Evolutionary conservation across 2,329 filamentous ascomycete species (phyloP), one percentile per base, ranked within the genome.

Genomic region (Fusarium euwallaceae): DNA sequence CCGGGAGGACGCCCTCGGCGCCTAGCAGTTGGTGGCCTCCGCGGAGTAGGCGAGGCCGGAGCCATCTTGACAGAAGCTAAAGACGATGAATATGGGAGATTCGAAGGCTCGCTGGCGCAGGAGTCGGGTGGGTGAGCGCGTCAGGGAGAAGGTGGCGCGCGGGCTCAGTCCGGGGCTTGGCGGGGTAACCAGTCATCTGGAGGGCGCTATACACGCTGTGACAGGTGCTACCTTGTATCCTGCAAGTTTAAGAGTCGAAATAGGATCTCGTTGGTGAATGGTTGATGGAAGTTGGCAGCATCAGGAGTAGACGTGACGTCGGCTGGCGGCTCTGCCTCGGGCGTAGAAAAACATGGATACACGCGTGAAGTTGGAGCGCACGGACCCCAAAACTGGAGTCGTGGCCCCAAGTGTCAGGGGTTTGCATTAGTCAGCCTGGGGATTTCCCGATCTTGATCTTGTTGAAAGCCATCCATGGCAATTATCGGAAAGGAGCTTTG

Each of bases 1-100:
- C 84, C 84, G 4, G 83, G 83, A 27, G 87, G 87, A 48, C 87
- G 84, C 61, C 87, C 87, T 65, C 87, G 83, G 61, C 86, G 86
- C 61, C 87, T 84, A 58, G 84, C 84, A 37, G 84, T 84, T 9
- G 84, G 80, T 22, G 82, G 81, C 55, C 84, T 80, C 75, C 84
- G 82, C 63, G 86, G 85, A 45, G 83, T 85, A 41, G 83, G 78
- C 60, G 82, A 80, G 39, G 80, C 75, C 39, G 81, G 78, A 74
- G 82, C 79, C 82, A 83, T 83, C 48, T 37, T 66, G 69, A 53
- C 61, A 29, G 58, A 68, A 24, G 59, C 65, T 64, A 72, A 66
- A 27, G 51, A 60, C 48, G 67, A 73, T 74, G 55, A 65, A 66
- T 66, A 39, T 72, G 36, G 51, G 29, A 67, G 39, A 59, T 36